phyloP scores from a whole-genome alignment of 2,329 filamentous ascomycete species.

The Nemania abortiva region DNA sequence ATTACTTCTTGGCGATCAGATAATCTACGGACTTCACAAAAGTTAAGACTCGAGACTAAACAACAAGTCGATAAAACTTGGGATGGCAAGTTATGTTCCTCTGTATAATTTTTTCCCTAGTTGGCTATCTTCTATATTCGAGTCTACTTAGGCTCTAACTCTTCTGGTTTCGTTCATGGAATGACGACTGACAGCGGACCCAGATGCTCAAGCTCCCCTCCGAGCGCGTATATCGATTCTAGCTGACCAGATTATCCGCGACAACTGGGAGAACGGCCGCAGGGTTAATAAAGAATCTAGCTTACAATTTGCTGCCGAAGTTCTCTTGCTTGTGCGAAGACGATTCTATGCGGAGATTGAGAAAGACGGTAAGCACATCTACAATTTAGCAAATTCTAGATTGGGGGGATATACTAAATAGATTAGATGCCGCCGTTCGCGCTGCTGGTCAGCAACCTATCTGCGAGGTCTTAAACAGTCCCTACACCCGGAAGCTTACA shows the following conservation, averaged over 20 bases:
- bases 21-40: constrained; percentile 42
- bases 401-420: constrained; percentile 16
- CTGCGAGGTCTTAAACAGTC: constrained; percentile 63
- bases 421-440: constrained; percentile 55
- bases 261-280: constrained; percentile 73
- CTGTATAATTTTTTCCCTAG: neutral
- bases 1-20: constrained; percentile 53
- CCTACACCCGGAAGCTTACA: constrained; percentile 55
- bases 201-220: constrained; percentile 73
- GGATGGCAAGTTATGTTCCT: constrained; percentile 57
- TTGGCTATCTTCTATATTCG: neutral
- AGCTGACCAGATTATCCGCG: constrained; percentile 76
- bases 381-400: neutral
- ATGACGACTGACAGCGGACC: constrained; percentile 1
- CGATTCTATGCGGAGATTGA: constrained; percentile 73
- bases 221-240: constrained; percentile 73
- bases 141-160: neutral
- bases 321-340: constrained; percentile 74
- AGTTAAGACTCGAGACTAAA: constrained; percentile 61
- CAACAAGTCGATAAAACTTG: constrained; percentile 75
- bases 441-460: constrained; percentile 60
- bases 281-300: constrained; percentile 73
- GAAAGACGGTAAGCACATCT: constrained; percentile 56
- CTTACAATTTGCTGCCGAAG: constrained; percentile 77
- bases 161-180: neutral